phyloP scores from a whole-genome alignment of 352 stramenopile species.

The Aphanomyces stellatus region DNA sequence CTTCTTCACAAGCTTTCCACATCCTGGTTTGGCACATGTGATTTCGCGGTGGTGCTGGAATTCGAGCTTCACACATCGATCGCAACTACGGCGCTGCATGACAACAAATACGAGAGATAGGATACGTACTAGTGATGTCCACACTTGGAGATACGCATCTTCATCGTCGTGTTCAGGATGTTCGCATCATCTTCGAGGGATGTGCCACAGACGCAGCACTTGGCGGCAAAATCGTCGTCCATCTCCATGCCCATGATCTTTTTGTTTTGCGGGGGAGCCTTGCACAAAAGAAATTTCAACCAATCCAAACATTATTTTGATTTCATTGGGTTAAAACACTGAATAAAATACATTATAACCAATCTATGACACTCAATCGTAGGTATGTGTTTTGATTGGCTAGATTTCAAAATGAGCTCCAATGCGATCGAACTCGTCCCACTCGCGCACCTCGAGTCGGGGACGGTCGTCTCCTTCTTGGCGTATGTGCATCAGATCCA shows the following conservation, averaged over 20 bases:
- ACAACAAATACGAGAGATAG: not conserved
- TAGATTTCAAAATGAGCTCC: not conserved
- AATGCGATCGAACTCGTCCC: not conserved
- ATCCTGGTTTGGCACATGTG: constrained; percentile 47
- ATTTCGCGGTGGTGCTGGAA: constrained; percentile 85
- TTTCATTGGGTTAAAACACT: not conserved
- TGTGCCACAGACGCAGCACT: constrained; percentile 84
- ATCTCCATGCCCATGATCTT: constrained; percentile 27
- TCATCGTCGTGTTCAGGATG: constrained; percentile 88
- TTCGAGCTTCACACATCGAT: constrained; percentile 80
- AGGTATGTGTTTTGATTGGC: not conserved
- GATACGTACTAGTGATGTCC: constrained; percentile 76
- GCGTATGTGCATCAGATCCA: constrained; percentile 18
- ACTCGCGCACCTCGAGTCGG: not conserved
- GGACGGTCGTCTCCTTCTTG: not conserved
- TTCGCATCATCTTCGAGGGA: constrained; percentile 79
- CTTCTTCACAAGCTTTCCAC: constrained; percentile 82
- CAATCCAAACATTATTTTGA: not conserved
- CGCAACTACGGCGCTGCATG: constrained; percentile 38
- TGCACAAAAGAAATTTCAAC: not conserved
- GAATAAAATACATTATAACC: not conserved
- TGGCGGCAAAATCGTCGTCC: constrained; percentile 64
- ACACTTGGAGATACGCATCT: constrained; percentile 88
- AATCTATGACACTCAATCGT: not conserved
- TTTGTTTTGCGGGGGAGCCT: not conserved